These are phyloP conservation scores for Penicillium rolfsii DNA, from an alignment of 2,329 filamentous ascomycete species.

Conservation along the genomic window DNA sequence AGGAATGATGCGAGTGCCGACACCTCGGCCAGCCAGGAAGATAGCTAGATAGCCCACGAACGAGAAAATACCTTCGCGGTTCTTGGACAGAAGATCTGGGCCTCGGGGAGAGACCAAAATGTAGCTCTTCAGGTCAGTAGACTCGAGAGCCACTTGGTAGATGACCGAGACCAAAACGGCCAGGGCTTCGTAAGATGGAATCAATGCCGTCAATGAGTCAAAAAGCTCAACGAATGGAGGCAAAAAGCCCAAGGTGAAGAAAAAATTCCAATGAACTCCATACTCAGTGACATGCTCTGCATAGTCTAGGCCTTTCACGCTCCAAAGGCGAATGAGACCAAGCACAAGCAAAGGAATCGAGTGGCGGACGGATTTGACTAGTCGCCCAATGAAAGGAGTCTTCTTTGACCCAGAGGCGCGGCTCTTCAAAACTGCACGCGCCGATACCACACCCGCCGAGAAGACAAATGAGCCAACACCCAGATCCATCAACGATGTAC, in stretches of 20 bases:
- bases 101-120: conserved; percentile 78
- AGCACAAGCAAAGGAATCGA: conserved; percentile 80
- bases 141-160: conserved; percentile 78
- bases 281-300: conserved; percentile 97
- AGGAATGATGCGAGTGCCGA: conserved; percentile 78
- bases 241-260: conserved; percentile 89
- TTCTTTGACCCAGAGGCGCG: conserved; percentile 54
- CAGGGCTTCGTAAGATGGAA: conserved; percentile 78
- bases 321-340: conserved; percentile 78
- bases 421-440: conserved; percentile 75
- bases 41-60: conserved; percentile 94
- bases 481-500: conserved; percentile 97
- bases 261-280: conserved; percentile 99
- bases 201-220: conserved; percentile 68
- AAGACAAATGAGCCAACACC: conserved; percentile 98
- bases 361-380: conserved; percentile 72
- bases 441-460: conserved; percentile 86
- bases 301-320: conserved; percentile 92
- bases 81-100: conserved; percentile 78
- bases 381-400: conserved; percentile 55
- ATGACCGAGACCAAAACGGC: conserved; percentile 67
- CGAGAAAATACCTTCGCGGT: conserved; percentile 93
- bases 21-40: conserved; percentile 84
- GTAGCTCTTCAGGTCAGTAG: conserved; percentile 76
- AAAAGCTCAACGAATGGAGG: conserved; percentile 87